phyloP scores from a whole-genome alignment of 2,329 filamentous ascomycete species.

The Ramichloridium luteum region DNA sequence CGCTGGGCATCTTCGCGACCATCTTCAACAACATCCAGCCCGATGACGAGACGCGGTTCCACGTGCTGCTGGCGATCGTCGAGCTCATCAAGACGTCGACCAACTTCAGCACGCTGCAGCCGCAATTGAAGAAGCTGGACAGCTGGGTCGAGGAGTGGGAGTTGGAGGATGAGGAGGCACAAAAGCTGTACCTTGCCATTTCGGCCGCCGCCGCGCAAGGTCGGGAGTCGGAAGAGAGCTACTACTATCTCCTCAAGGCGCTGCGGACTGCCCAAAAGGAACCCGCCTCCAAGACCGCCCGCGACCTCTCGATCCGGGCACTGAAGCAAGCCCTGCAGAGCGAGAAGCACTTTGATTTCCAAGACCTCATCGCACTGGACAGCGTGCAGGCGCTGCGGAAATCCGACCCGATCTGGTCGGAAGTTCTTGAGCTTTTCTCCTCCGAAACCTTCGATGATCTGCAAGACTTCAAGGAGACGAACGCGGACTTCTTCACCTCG shows the following conservation, averaged over 20 bases:
- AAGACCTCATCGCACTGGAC: constrained; percentile 56
- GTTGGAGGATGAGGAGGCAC: constrained; percentile 66
- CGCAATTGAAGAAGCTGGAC: constrained; percentile 72
- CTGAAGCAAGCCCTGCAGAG: constrained; percentile 55
- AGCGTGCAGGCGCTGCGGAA: constrained; percentile 78
- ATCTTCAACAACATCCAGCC: constrained; percentile 87
- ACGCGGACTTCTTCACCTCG: constrained; percentile 71
- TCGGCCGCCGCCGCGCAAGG: constrained; percentile 68
- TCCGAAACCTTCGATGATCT: constrained; percentile 91
- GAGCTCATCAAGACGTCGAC: constrained; percentile 56
- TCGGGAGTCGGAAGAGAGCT: constrained; percentile 63
- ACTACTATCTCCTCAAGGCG: constrained; percentile 62
- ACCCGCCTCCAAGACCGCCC: constrained; percentile 42
- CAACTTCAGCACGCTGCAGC: constrained; percentile 68
- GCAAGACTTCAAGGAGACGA: constrained; percentile 87
- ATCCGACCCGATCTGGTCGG: constrained; percentile 72
- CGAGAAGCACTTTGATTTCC: constrained; percentile 59
- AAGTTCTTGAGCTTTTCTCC: constrained; percentile 90
- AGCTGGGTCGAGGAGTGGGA: constrained; percentile 76
- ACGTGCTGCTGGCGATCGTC: constrained; percentile 81
- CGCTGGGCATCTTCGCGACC: constrained; percentile 81
- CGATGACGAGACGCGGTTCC: constrained; percentile 68
- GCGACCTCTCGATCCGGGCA: constrained; percentile 49
- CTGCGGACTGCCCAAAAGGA: constrained; percentile 60
- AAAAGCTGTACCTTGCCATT: constrained; percentile 73